Percentiles rank a stretch among this genome's conserved stretches.
Evolutionary conservation across 2,329 filamentous ascomycete genomes (phyloP).

Genomic region (Ophidiomyces ophidiicola): DNA sequence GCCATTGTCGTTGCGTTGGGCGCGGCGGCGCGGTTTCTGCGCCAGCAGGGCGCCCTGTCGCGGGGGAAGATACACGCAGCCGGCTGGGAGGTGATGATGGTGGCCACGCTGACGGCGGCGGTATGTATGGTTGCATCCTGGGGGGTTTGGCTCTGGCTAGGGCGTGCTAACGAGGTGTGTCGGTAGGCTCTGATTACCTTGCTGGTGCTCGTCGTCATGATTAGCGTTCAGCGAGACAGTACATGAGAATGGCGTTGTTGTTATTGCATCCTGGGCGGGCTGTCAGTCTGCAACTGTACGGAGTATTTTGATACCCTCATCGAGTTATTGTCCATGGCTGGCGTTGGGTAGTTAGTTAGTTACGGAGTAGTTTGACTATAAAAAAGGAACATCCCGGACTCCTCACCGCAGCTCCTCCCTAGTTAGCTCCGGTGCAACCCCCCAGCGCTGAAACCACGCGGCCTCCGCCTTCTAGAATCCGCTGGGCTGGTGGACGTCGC

Average conservation of each 20-base stretch:
- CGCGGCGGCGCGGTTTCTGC: conserved; percentile 43
- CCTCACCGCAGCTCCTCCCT: too few species aligned
- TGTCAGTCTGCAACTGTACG: too few species aligned
- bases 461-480: too few species aligned
- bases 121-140: conserved; percentile 7
- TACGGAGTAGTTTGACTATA: too few species aligned
- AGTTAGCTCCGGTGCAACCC: too few species aligned
- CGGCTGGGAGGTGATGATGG: conserved; percentile 31
- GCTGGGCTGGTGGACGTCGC: too few species aligned
- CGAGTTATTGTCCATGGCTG: too few species aligned
- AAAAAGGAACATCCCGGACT: too few species aligned
- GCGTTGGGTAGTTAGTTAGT: too few species aligned
- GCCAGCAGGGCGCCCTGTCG: conserved; percentile 44
- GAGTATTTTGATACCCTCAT: too few species aligned
- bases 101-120: conserved; percentile 8
- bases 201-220: conserved; percentile 14
- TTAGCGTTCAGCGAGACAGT: conserved; percentile 8
- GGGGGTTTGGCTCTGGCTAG: not conserved
- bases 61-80: conserved; percentile 26
- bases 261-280: not conserved
- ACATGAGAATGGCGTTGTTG: not conserved
- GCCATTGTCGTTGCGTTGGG: conserved; percentile 38
- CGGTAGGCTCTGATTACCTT: conserved; percentile 10
- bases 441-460: too few species aligned
- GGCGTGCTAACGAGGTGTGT: not conserved